Evolutionary conservation across 23 red algal species (phyloP).

Genomic region (Gracilaria domingensis): DNA sequence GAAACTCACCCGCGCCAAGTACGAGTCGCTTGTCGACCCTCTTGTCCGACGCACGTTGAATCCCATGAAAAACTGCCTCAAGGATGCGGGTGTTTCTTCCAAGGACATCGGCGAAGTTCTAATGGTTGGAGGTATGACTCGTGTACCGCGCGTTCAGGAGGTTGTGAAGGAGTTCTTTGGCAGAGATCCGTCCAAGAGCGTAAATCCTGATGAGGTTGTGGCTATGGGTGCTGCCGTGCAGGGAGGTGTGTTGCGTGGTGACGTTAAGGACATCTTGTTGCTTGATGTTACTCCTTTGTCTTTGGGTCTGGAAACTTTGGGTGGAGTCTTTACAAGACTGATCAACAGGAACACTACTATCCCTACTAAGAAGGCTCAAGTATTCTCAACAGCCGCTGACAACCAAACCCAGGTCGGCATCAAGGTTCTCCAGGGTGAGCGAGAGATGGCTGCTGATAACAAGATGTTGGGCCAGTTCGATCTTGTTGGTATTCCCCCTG

Average conservation of each 20-base stretch:
- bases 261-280: conserved; percentile 91
- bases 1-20: conserved; percentile 97
- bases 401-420: conserved; percentile 94
- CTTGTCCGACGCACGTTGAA: conserved; percentile 92
- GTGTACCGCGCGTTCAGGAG: conserved; percentile 88
- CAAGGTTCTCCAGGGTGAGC: conserved; percentile 92
- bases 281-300: conserved; percentile 93
- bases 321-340: conserved; percentile 89
- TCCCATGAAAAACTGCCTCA: conserved; percentile 98
- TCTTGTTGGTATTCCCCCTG: conserved; percentile 86
- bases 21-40: conserved; percentile 92
- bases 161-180: conserved; percentile 97
- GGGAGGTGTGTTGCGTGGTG: conserved; percentile 94
- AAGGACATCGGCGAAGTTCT: conserved; percentile 95
- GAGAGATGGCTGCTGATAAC: conserved; percentile 94
- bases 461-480: conserved; percentile 90
- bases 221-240: conserved; percentile 99
- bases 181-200: conserved; percentile 92
- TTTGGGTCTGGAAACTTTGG: conserved; percentile 88
- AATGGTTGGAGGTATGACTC: conserved; percentile 98
- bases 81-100: conserved; percentile 85
- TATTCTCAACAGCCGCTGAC: conserved; percentile 93
- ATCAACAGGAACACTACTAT: conserved; percentile 97
- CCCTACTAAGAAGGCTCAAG: conserved; percentile 92
- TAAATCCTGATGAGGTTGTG: conserved; percentile 99